Evolutionary conservation across 768 basidiomycete species (phyloP).

Genomic region (Coprinopsis marcescibilis): DNA sequence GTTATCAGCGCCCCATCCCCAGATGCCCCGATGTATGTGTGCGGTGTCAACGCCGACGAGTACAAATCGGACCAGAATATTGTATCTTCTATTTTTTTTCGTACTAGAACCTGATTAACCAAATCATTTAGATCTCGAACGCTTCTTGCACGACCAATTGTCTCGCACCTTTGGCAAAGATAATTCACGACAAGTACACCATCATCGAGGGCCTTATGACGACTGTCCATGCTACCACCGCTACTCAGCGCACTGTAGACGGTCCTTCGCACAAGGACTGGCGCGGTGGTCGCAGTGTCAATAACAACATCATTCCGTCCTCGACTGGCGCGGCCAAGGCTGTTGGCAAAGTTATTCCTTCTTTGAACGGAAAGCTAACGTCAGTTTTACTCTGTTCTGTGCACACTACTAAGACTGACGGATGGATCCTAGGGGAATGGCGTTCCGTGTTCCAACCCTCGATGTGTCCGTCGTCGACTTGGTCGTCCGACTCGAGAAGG

Average conservation of each 20-base stretch:
- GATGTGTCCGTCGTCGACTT: constrained; percentile 99
- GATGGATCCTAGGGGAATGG: constrained; percentile 56
- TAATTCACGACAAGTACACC: constrained; percentile 94
- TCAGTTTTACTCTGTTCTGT: constrained; percentile 35
- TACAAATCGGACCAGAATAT: constrained; percentile 89
- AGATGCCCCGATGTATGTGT: constrained; percentile 92
- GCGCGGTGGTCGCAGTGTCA: constrained; percentile 94
- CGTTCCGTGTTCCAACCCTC: constrained; percentile 96
- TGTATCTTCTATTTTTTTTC: constrained; percentile 26
- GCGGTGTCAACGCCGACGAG: constrained; percentile 89
- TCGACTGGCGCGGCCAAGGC: constrained; percentile 99
- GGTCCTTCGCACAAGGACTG: constrained; percentile 95
- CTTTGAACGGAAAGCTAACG: constrained; percentile 97
- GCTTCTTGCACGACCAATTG: constrained; percentile 99
- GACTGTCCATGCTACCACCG: constrained; percentile 95
- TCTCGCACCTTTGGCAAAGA: constrained; percentile 97
- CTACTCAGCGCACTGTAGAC: constrained; percentile 93
- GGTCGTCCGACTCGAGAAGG: constrained; percentile 86
- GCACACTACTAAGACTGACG: background rate
- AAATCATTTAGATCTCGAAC: constrained; percentile 96
- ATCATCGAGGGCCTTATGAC: constrained; percentile 98
- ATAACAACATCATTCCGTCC: constrained; percentile 98
- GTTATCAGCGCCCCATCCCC: constrained; percentile 99
- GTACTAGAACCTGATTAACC: background rate
- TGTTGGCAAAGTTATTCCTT: constrained; percentile 96